phyloP scores from a whole-genome alignment of 495 filamentous ascomycete species.

The Penicillium silybi region DNA sequence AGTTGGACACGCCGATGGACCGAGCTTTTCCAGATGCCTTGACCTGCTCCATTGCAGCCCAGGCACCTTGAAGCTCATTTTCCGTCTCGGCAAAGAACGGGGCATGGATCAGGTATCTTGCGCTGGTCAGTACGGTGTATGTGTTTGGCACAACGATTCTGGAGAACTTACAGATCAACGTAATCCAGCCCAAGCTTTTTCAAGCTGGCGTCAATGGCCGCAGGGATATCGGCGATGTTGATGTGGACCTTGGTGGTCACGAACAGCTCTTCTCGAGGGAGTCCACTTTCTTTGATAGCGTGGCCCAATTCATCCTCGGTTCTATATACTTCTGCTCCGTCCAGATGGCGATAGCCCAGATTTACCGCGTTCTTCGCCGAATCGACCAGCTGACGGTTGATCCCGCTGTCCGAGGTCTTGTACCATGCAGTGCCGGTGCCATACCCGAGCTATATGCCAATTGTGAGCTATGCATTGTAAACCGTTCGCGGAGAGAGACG shows the following conservation, averaged over 20 bases:
- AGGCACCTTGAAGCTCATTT: conserved; percentile 61
- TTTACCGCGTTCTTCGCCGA: conserved; percentile 64
- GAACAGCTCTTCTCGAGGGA: conserved; percentile 66
- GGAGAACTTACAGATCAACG: conserved; percentile 61
- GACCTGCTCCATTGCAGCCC: conserved; percentile 75
- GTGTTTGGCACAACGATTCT: neutral
- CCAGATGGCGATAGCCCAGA: conserved; percentile 69
- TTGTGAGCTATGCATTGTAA: neutral
- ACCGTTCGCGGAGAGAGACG: neutral
- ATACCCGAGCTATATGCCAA: conserved; percentile 58
- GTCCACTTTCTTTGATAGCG: conserved; percentile 64
- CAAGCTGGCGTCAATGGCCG: conserved; percentile 66
- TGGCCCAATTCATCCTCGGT: conserved; percentile 74
- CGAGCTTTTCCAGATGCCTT: conserved; percentile 63
- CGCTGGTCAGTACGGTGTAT: neutral
- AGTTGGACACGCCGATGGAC: conserved; percentile 86
- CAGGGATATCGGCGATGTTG: conserved; percentile 56
- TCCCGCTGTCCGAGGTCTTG: conserved; percentile 40
- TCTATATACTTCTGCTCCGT: conserved; percentile 79
- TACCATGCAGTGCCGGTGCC: conserved; percentile 65
- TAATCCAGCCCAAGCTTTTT: conserved; percentile 72
- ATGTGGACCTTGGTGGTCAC: conserved; percentile 69
- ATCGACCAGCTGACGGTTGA: conserved; percentile 46
- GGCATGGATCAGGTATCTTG: conserved; percentile 71
- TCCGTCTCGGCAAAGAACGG: conserved; percentile 66